Base-by-base conservation (phyloP, 805 yeast species). In the Barnettozyma siamensis region DNA sequence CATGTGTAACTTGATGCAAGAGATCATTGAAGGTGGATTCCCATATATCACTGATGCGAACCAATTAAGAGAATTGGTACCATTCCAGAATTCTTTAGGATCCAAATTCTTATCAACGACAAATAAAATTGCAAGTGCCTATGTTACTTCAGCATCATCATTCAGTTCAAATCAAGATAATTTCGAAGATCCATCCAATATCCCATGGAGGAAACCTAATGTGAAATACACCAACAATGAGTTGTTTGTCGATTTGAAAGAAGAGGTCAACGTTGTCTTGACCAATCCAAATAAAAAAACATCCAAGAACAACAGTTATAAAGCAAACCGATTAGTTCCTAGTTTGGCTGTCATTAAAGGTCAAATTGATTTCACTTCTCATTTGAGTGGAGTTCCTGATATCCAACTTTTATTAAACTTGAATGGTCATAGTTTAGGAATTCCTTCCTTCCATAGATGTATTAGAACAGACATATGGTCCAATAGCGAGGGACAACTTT, bases 211-310 rank as follows among this genome's bases (percentile, higher is more conserved):
- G 53, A 69, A 76, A 35, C 57, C 80, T 5, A 74, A 78, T 47
- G 82, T 84, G n/a, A 75, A 72, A 49, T 78, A 86, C 58, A 72
- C 86, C 3, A 80, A 80, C 49, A 88, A 91, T 60, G 98, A 91
- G 61, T 70, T 91, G 61, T 88, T 80, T 58, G 83, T 91, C 8
- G 98, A 93, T 61, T 58, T 93, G 6, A 69, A 71, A 3, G 99
- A 91, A 59, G 65, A 71, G 1, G 59, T 85, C 18, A 73, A 72
- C 47, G 72, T 82, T 29, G 69, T 83, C 0, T 59, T 80, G 46
- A 63, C 45, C 52, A 38, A 34, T 5, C 54, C 51, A 32, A 41
- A 44, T 52, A 67, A 27, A 37, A 10, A 26, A 40, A 42, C n/a
- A n/a, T n/a, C 55, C 41, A 46, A 51, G 31, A 55, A 53, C 17